A percentile compares a stretch with the other conserved stretches of the same genome.
These are phyloP conservation scores for Parastagonospora avenae DNA, from an alignment of 2,329 filamentous ascomycete genomes.

Conservation along the genomic window DNA sequence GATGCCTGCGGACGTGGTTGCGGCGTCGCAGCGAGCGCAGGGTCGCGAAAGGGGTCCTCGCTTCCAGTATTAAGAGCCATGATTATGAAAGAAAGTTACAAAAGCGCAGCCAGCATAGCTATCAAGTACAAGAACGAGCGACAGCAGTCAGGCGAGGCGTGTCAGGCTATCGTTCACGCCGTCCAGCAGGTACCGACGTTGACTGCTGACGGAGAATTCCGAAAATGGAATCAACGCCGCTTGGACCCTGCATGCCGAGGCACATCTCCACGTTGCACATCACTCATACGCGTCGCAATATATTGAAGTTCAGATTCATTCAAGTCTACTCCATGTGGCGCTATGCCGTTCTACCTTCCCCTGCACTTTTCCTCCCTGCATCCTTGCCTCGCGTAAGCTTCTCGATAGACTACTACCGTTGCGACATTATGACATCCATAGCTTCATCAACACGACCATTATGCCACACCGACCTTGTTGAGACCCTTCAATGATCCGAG, in stretches of 20 bases:
- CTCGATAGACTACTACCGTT: not conserved
- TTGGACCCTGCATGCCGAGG: too few species aligned
- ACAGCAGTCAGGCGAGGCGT: not conserved
- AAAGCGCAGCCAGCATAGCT: conserved; percentile 8
- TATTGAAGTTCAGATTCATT: too few species aligned
- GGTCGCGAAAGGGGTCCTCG: conserved; percentile 40
- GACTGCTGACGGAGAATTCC: too few species aligned
- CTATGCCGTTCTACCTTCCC: too few species aligned
- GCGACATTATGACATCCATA: not conserved
- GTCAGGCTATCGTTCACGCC: not conserved
- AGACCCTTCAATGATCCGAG: conserved; percentile 93
- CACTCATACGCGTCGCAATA: too few species aligned
- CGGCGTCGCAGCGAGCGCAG: conserved; percentile 21
- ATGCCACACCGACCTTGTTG: conserved; percentile 57
- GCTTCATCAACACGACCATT: conserved; percentile 4
- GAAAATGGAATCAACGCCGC: too few species aligned
- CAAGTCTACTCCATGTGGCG: too few species aligned
- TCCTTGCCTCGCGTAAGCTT: not conserved
- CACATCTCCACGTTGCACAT: too few species aligned
- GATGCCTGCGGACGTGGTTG: conserved; percentile 5
- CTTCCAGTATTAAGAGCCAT: conserved; percentile 26
- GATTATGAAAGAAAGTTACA: conserved; percentile 18
- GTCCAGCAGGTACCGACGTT: too few species aligned
- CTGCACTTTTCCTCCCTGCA: not conserved
- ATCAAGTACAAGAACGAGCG: not conserved